These are phyloP conservation scores for Calonectria hongkongensis DNA, from an alignment of 2,329 filamentous ascomycete species.

Conservation along the genomic window DNA sequence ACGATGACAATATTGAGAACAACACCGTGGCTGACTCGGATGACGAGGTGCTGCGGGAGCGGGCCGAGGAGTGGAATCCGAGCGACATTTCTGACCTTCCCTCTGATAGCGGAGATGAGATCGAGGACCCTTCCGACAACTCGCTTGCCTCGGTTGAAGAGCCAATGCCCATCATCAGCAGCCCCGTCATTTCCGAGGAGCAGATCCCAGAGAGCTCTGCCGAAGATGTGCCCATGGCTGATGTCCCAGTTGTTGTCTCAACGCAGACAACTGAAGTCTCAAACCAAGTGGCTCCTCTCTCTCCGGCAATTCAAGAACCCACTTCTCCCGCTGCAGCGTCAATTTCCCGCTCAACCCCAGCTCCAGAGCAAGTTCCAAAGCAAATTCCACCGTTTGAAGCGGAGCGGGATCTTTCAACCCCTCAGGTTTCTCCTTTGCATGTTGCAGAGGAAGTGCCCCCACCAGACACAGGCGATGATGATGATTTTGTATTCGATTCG, in stretches of 20 bases:
- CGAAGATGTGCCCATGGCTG: not conserved
- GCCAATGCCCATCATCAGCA: not conserved
- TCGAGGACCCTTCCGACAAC: not conserved
- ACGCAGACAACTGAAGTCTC: not conserved
- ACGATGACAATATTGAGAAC: not conserved
- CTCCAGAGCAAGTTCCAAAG: not conserved
- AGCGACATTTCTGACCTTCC: conserved; percentile 19
- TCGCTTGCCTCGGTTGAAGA: not conserved
- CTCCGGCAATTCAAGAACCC: not conserved
- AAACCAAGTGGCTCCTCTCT: not conserved
- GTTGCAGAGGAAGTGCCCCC: not conserved
- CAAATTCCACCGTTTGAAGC: not conserved
- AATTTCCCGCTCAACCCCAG: not conserved
- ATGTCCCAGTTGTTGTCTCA: not conserved
- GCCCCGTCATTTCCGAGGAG: not conserved
- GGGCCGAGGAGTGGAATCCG: conserved; percentile 18
- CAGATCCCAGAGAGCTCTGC: not conserved
- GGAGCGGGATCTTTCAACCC: not conserved
- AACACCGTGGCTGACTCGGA: not conserved
- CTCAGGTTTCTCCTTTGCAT: not conserved
- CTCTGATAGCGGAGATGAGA: not conserved
- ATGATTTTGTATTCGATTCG: not conserved
- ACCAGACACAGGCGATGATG: not conserved
- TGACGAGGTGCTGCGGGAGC: conserved; percentile 8
- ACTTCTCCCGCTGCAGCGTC: not conserved